Evolutionary conservation across 2,329 filamentous ascomycete genomes (phyloP), one percentile per base, ranked within the genome.

Genomic region (Fusarium marasasianum): DNA sequence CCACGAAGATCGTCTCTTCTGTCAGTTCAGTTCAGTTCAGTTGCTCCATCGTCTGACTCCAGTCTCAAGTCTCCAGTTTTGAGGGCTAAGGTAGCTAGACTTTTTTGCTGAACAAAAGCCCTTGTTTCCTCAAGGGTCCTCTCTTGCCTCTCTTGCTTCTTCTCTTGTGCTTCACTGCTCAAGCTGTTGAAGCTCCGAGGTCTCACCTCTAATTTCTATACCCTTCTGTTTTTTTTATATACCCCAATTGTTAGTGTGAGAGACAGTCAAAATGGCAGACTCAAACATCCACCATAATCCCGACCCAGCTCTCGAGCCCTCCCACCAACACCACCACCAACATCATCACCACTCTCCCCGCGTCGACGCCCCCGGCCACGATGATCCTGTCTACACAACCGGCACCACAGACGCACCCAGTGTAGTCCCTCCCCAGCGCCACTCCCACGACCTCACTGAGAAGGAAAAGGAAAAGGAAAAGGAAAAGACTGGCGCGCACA

Each of bases 341-440:
- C 85, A 87, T 75, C 74, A 81, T 33, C 81, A 86, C 75, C 85
- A 87, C 76, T 81, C 81, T 43, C 69, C 81, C 66, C 73, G 83
- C 69, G 73, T 81, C 43, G 74, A 81, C 44, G 73, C 80, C 55
- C 72, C 80, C 50, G 77, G 80, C 67, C 73, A 82, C 72, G 71
- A 82, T 59, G 84, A 89, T 57, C 82, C 86, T 43, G 80, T 85
- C 48, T 89, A 89, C 76, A 83, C 86, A 41, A 83, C 82, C 56
- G 84, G 82, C 51, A 84, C 79, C 31, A 82, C 80, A 20, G 74
- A 81, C 17, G 80, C 87, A 73, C 77, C 79, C 10, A 63, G 70
- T 26, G 63, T 76, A 76, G 84, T 83, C 18, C 81, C 82, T 6
- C 68, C 78, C 24, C 79, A 83, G 73, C 56, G 51, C 22, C 66